Percentiles rank a stretch among this genome's conserved stretches.
These are phyloP conservation scores for Clonostachys rosea DNA, from an alignment of 2,329 filamentous ascomycete genomes.

Conservation along the genomic window DNA sequence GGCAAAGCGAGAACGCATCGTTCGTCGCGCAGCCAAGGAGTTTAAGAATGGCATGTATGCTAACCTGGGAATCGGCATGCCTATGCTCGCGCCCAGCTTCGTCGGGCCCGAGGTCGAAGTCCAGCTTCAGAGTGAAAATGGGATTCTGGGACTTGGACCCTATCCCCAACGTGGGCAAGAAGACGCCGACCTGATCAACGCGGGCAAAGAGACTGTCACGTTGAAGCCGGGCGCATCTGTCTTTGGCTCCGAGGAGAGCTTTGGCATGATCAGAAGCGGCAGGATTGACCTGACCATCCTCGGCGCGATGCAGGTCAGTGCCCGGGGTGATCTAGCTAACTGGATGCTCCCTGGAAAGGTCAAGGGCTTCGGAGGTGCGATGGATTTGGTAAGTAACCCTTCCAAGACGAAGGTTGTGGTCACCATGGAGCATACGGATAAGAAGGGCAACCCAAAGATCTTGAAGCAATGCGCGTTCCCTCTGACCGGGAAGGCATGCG, in stretches of 20 bases:
- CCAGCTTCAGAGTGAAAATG: slow-evolving; percentile 84
- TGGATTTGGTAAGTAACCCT: slow-evolving; percentile 70
- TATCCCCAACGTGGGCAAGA: slow-evolving; percentile 73
- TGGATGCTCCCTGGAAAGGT: slow-evolving; percentile 89
- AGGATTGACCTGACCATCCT: slow-evolving; percentile 82
- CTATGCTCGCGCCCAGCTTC: slow-evolving; percentile 77
- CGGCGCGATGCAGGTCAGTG: slow-evolving; percentile 76
- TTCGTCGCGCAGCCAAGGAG: slow-evolving; percentile 72
- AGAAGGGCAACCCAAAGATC: slow-evolving; percentile 64
- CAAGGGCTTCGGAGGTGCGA: slow-evolving; percentile 81
- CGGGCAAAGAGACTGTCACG: slow-evolving; percentile 84
- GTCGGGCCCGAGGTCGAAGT: slow-evolving; percentile 65
- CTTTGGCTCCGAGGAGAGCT: slow-evolving; percentile 78
- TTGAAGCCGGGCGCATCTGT: slow-evolving; percentile 70
- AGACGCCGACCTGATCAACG: slow-evolving; percentile 75
- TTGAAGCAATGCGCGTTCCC: slow-evolving; percentile 60
- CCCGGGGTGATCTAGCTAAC: slow-evolving; percentile 76
- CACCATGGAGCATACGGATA: slow-evolving; percentile 65
- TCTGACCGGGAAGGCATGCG: slow-evolving; percentile 61
- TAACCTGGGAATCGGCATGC: slow-evolving; percentile 78
- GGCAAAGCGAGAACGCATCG: slow-evolving; percentile 65
- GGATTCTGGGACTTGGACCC: slow-evolving; percentile 76
- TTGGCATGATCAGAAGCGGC: slow-evolving; percentile 82
- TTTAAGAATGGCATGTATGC: slow-evolving; percentile 77
- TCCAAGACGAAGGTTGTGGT: slow-evolving; percentile 70